These are phyloP conservation scores for Microcyclospora tardicrescens DNA, from an alignment of 2,329 filamentous ascomycete species.

Conservation along the genomic window DNA sequence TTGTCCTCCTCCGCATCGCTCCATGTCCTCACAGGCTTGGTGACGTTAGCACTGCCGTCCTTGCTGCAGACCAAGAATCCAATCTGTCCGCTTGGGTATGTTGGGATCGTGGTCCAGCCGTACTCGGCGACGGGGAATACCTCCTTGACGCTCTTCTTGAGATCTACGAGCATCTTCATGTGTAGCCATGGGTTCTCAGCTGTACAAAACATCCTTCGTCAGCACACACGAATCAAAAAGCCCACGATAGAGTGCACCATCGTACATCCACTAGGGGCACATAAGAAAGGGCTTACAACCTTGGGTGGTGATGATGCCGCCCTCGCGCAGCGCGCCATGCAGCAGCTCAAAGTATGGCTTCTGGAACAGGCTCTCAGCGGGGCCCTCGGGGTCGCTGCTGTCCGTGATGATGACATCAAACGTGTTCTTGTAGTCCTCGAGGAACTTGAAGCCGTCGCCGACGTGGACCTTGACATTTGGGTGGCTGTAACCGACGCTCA, in stretches of 20 bases:
- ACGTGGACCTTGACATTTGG: conserved; percentile 86
- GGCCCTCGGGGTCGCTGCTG: conserved; percentile 92
- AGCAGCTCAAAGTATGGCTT: conserved; percentile 98
- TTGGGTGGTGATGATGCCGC: conserved; percentile 99
- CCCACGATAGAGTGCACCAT: not conserved
- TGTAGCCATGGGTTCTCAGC: conserved; percentile 99
- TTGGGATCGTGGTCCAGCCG: conserved; percentile 97
- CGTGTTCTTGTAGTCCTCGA: conserved; percentile 87
- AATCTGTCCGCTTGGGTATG: conserved; percentile 97
- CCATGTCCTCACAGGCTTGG: conserved; percentile 72
- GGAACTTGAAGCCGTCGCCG: conserved; percentile 97
- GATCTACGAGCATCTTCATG: conserved; percentile 78
- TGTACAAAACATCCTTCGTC: conserved; percentile 28
- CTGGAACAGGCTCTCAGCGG: conserved; percentile 92
- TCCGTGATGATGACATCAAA: conserved; percentile 99
- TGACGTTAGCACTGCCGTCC: conserved; percentile 72
- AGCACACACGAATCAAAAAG: conserved; percentile 6
- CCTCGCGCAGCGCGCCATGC: conserved; percentile 75
- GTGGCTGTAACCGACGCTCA: conserved; percentile 83
- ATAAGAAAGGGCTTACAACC: conserved; percentile 75
- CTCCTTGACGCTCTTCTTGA: conserved; percentile 93
- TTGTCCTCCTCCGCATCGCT: conserved; percentile 78
- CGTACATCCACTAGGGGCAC: not conserved
- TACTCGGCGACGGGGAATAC: conserved; percentile 98
- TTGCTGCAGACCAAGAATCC: conserved; percentile 99